Base-by-base conservation (phyloP, 2,329 filamentous ascomycete species). In the Thelonectria discophora region DNA sequence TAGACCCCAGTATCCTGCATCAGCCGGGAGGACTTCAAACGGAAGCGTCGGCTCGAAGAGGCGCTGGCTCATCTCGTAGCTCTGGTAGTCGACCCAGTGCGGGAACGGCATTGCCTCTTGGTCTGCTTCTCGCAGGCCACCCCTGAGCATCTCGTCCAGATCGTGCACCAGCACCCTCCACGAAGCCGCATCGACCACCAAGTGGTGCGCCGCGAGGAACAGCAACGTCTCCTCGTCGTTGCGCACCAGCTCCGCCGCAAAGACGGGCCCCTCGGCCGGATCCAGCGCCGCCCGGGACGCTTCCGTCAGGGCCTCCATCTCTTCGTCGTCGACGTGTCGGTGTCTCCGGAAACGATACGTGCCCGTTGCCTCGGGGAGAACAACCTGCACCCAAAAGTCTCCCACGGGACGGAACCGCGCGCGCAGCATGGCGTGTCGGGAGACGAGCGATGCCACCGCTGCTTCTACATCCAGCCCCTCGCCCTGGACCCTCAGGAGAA, bases 121-220 rank as follows among this genome's bases (percentile, higher is more conserved):
- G n/a, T n/a, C n/a, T n/a, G n/a, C 75, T 0, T 82, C 83, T 5
- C 78, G 63, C 0, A 85, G 71, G 6, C 45, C 75, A 79, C 3
- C 82, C 81, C 21, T 76, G 0, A 86, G 72, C 1, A 86, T 68
- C 59, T 82, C 80, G 50, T 85, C 82, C 20, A 86, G 65, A 51
- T 86, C 84, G 15, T 80, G 77, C 4, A 81, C 73, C 18, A 86
- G 77, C 53, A 84, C 76, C 13, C 79, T 76, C 84, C 83, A 86
- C 0, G 83, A 85, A 7, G 77, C 76, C 10, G 82, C 69, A 55
- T 86, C 84, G 12, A 85, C 78, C 1, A 82, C 81, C 3, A 86
- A 76, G 50, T 84, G 83, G 60, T 86, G 84, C 0, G 83, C 82
- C 0, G 78, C 76, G 10, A 86, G 70, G 62, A 82, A 84, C 2